phyloP scores from a whole-genome alignment of 2,329 filamentous ascomycete species.

The Fusarium penzigii region DNA sequence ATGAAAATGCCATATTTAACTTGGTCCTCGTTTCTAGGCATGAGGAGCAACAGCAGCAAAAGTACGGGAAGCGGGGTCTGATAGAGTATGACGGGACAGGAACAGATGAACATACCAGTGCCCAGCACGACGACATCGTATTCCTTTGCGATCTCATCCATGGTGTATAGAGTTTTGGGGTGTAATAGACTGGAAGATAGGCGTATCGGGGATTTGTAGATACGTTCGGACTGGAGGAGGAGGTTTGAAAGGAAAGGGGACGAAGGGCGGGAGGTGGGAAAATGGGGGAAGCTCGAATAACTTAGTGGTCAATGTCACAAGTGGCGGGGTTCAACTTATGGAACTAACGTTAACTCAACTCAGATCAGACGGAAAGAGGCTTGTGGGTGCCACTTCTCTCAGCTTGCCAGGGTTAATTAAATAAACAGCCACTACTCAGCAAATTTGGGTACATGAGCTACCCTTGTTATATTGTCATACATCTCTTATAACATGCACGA shows the following conservation, averaged over 20 bases:
- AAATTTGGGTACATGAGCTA: too few relatives aligned
- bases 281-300: constrained; percentile 21
- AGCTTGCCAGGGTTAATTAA: too few relatives aligned
- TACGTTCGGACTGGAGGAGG: constrained; percentile 2
- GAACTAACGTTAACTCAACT: not conserved
- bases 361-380: not conserved
- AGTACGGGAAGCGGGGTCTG: constrained; percentile 25
- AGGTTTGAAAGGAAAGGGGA: constrained; percentile 8
- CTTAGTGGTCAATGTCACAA: not conserved
- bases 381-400: too few relatives aligned
- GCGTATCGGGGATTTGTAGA: constrained; percentile 7
- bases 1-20: too few relatives aligned
- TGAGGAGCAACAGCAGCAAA: constrained; percentile 24
- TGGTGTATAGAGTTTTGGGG: constrained; percentile 44
- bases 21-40: too few relatives aligned
- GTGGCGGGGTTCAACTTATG: not conserved
- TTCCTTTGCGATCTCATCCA: constrained; percentile 98
- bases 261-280: constrained; percentile 27
- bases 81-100: constrained; percentile 12
- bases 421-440: too few relatives aligned
- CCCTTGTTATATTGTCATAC: too few relatives aligned
- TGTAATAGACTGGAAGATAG: constrained; percentile 10
- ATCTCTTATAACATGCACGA: too few relatives aligned
- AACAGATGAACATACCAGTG: constrained; percentile 69
- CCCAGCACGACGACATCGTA: constrained; percentile 99